Conservation (phyloP, 2,329 filamentous ascomycete genomes). For the Tolypocladium endophyticum region DNA sequence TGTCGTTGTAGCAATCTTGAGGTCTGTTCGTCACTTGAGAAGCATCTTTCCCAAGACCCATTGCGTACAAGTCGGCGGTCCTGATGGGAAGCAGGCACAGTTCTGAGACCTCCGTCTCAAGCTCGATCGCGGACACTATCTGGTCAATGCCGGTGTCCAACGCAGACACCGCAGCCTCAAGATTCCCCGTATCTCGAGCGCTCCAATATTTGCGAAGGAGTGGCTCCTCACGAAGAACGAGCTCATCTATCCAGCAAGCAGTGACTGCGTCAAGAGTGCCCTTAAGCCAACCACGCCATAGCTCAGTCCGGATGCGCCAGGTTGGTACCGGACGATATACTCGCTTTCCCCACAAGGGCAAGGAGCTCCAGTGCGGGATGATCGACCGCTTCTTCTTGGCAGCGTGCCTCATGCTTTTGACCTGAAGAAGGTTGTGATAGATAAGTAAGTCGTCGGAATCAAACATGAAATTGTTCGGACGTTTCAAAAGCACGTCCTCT, state of each 20-base stretch:
- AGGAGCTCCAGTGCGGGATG: constrained; percentile 12
- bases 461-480: constrained; percentile 18
- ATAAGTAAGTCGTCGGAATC: constrained; percentile 23
- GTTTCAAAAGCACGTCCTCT: constrained; percentile 15
- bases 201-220: constrained; percentile 34
- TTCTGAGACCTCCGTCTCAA: constrained; percentile 26
- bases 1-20: constrained; percentile 33
- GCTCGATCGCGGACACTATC: constrained; percentile 25
- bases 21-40: constrained; percentile 27
- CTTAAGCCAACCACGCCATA: constrained; percentile 40
- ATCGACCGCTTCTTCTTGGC: constrained; percentile 9
- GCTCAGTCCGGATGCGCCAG: constrained; percentile 33
- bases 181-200: constrained; percentile 28
- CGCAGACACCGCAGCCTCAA: constrained; percentile 30
- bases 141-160: constrained; percentile 25
- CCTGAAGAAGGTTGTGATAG: constrained; percentile 17
- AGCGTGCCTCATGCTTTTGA: constrained; percentile 13
- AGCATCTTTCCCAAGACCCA: constrained; percentile 30
- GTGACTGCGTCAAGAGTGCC: constrained; percentile 35
- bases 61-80: constrained; percentile 27
- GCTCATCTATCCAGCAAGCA: constrained; percentile 38
- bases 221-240: constrained; percentile 32
- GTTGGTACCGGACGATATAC: constrained; percentile 29
- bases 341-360: constrained; percentile 13
- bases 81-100: constrained; percentile 27